phyloP scores from a whole-genome alignment of 139 green algal genomes.

The Nannochloris sp. region DNA sequence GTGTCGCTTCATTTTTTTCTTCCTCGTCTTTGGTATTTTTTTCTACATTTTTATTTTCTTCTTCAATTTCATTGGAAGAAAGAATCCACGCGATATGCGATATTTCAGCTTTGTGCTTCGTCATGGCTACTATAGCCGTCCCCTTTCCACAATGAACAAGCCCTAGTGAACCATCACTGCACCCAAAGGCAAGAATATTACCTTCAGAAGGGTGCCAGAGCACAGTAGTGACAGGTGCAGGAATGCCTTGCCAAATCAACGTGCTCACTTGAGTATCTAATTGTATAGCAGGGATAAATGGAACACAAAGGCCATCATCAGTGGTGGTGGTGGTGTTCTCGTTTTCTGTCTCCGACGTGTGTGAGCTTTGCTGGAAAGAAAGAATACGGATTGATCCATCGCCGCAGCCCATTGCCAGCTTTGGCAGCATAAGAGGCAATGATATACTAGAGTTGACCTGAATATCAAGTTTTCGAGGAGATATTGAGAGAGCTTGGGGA shows the following conservation, averaged over 20 bases:
- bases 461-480: too few species aligned
- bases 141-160: slow-evolving; percentile 4
- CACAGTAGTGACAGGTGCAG: slow-evolving; percentile 12
- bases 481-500: too few species aligned
- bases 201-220: slow-evolving; percentile 8
- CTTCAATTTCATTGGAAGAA: neutral
- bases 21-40: neutral
- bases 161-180: slow-evolving; percentile 20
- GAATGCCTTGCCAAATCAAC: slow-evolving; percentile 18
- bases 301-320: too few species aligned
- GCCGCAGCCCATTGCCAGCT: slow-evolving; percentile 21
- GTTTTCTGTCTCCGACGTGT: too few species aligned
- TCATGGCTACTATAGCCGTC: neutral
- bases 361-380: too few species aligned
- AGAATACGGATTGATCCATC: slow-evolving; percentile 18
- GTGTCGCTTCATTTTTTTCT: neutral
- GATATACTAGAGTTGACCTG: too few species aligned
- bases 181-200: slow-evolving; percentile 21
- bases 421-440: too few species aligned
- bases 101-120: slow-evolving; percentile 13
- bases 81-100: neutral
- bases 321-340: too few species aligned
- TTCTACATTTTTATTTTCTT: neutral
- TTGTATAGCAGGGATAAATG: too few species aligned
- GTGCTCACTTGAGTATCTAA: neutral